Evolutionary conservation across 1,284 basidiomycete genomes (phyloP).

Genomic region (Pholiota adiposa): DNA sequence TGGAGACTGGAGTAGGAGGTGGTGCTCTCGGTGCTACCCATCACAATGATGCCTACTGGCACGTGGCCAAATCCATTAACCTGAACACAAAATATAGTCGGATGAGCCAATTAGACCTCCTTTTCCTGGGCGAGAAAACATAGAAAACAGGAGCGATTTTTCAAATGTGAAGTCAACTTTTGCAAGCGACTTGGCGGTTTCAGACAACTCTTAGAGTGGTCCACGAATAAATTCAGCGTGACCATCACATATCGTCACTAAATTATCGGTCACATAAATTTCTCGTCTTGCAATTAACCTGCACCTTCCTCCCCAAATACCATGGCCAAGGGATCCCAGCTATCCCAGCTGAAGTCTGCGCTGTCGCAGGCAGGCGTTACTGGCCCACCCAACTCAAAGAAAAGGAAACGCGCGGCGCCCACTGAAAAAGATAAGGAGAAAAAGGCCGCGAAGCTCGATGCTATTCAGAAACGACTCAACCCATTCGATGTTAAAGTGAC

Average conservation of each 20-base stretch:
- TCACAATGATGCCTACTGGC: neutral
- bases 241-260: slow-evolving; percentile 15
- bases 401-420: slow-evolving; percentile 64
- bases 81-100: neutral
- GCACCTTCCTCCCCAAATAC: neutral
- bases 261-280: slow-evolving; percentile 29
- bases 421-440: slow-evolving; percentile 81
- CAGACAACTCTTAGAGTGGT: no score
- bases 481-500: slow-evolving; percentile 94
- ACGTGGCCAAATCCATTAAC: neutral
- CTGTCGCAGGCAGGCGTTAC: slow-evolving; percentile 78
- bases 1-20: neutral
- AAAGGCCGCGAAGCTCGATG: slow-evolving; percentile 78
- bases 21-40: neutral
- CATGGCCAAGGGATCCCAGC: slow-evolving; percentile 41
- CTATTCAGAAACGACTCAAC: slow-evolving; percentile 87
- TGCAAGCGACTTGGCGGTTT: no score
- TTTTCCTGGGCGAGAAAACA: neutral
- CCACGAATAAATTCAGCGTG: slow-evolving; percentile 1
- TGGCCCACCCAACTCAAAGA: slow-evolving; percentile 61
- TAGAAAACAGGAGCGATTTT: no score
- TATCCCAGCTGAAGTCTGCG: slow-evolving; percentile 87
- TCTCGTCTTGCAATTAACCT: slow-evolving; percentile 17
- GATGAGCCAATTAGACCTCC: neutral
- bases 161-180: no score